Base-by-base conservation (phyloP, 2,329 filamentous ascomycete genomes). In the Sclerotinia subarctica region DNA sequence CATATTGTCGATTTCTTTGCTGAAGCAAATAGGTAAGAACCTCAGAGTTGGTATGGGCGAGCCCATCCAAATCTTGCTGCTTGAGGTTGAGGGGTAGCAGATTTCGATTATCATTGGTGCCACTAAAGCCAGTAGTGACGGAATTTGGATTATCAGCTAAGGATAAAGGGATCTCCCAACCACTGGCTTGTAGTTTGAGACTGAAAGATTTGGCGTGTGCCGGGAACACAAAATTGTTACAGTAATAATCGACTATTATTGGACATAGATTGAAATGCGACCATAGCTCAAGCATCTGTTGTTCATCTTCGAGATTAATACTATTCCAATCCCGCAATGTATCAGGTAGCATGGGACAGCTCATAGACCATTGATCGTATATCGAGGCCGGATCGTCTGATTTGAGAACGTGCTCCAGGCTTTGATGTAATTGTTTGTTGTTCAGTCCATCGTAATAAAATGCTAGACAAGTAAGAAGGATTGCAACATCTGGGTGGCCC, bases 81-180 rank as follows among this genome's bases (percentile, higher is more conserved):
- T 79, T 76, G 26, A 92, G 86, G 0, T 82, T 86, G n/a, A 87
- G 75, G 0, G 90, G 90, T 0, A 92, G 77, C 46, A 90, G 80
- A 0, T 77, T 78, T 49, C 83, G 81, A 26, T 85, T 87, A 73
- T 92, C 90, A 56, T 90, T 92, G 0, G 90, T 92, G 0, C 90
- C 90, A 10, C 86, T 90, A 74, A 93, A 93, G 0, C 90, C 90
- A 0, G 88, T 91, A 0, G 88, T 90, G 1, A 82, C 69, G 2
- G 78, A 73, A 19, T 21, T 5, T 86, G 79, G 74, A 84, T 0
- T 90, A 73, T 35, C 11, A 44, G 65, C 49, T 67, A 73, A 69
- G 35, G 80, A 80, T 0, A 87, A 74, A 0, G 87, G 86, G 1
- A 92, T 79, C 71, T 92, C 89, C 89, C 89, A 92, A 0, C 86